A percentile compares a stretch with the other conserved stretches of the same genome.
Conservation (phyloP, 352 stramenopile species). For the Globisporangium paddicum region DNA sequence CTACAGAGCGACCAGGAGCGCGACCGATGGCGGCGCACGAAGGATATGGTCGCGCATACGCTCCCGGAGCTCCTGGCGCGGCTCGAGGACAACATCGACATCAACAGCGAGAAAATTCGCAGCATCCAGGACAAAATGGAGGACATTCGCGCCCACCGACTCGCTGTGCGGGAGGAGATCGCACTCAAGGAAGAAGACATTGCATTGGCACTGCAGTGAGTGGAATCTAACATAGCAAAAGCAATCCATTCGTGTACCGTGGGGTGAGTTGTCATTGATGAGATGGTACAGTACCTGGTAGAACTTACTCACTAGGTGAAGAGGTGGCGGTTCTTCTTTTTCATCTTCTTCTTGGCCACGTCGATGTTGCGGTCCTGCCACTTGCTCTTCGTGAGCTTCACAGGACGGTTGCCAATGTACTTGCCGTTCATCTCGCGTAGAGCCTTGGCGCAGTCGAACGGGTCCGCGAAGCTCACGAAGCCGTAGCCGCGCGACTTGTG, state of each 20-base stretch:
- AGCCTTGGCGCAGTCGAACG: constrained; percentile 92
- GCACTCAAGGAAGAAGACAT: constrained; percentile 56
- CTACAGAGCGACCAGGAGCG: constrained; percentile 30
- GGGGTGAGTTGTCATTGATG: background rate
- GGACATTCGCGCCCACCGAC: constrained; percentile 37
- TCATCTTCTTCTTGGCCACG: constrained; percentile 85
- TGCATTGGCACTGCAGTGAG: constrained; percentile 32
- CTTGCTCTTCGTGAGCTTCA: constrained; percentile 94
- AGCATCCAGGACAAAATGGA: constrained; percentile 59
- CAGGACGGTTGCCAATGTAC: constrained; percentile 93
- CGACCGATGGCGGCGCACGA: constrained; percentile 37
- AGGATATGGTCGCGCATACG: constrained; percentile 46
- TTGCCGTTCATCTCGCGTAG: constrained; percentile 96
- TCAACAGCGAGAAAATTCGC: constrained; percentile 55
- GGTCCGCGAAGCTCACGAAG: constrained; percentile 93
- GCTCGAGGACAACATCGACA: constrained; percentile 61
- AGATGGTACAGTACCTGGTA: no score
- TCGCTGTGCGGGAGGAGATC: constrained; percentile 57
- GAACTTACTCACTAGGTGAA: constrained; percentile 37
- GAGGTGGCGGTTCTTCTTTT: constrained; percentile 76
- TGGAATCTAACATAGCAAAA: background rate
- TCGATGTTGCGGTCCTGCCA: constrained; percentile 94
- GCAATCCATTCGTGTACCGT: background rate
- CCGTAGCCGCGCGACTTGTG: constrained; percentile 93
- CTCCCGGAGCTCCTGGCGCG: constrained; percentile 45